Evolutionary conservation across 169 alveolate genomes (phyloP), one percentile per base, ranked within the genome.

Genomic region (Plasmodium berghei): DNA sequence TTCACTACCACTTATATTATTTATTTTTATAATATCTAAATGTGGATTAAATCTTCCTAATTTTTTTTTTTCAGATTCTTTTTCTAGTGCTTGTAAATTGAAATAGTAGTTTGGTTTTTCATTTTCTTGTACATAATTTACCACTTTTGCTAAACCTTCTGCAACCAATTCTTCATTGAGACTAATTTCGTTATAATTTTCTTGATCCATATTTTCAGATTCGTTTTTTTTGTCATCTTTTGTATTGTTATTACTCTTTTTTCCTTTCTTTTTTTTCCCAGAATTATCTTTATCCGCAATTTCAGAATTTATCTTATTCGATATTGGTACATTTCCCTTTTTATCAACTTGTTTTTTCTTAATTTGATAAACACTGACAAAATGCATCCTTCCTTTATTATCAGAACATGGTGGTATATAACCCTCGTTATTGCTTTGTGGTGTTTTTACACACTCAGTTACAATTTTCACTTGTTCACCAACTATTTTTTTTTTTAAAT

Each of bases 361-460:
- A 48, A 83, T 67, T 58, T 83, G 67, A 58, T 83, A 83, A 12
- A 83, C 85, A 56, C 86, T 83, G 0, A 83, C 90, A 83, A 83
- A 83, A 56, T 83, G 90, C 90, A 83, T 83, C 22, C 90, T 83
- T 62, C 90, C 90, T 55, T 83, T 69, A 34, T 83, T 85, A 70
- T 83, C 90, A 1, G 90, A 83, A n/a, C 90, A 83, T 48, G 40
- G 90, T 8, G 90, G 90, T n/a, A 83, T 83, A 61, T 83, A 83
- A n/a, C 90, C 90, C 45, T 83, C 90, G 18, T 73, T 83, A 56
- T 83, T 83, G 66, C 86, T 83, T 24, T 83, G 90, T 16, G 90
- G 90, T 2, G 56, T 83, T 56, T 62, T 83, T 8, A 83, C 90
- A 62, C 70, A 83, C 14, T 83, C 90, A 6, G 90, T 83, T 5